Evolutionary conservation across 495 filamentous ascomycete species (phyloP).

Genomic region (Venustampulla echinocandica): DNA sequence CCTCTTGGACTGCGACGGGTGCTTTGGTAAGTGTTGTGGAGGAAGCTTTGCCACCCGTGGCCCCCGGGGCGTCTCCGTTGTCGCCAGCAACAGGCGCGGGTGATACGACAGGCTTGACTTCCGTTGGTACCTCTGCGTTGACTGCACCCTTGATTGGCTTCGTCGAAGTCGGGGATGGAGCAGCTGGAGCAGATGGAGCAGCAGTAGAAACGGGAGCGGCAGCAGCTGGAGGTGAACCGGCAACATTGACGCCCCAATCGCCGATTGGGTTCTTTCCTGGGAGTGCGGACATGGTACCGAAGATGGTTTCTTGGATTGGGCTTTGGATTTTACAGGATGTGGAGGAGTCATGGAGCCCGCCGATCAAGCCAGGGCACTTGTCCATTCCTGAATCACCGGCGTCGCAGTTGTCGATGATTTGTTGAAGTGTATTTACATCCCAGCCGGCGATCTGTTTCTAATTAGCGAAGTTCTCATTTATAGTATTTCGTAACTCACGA

Average conservation of each 20-base stretch:
- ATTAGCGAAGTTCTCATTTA: conserved; percentile 37
- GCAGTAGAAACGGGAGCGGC: conserved; percentile 25
- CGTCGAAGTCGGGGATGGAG: conserved; percentile 36
- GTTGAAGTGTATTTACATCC: conserved; percentile 44
- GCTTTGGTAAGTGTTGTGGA: no score
- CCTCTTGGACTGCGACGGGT: conserved; percentile 17
- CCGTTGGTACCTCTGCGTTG: background rate
- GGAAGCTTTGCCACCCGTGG: no score
- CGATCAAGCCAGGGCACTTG: conserved; percentile 46
- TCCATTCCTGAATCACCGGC: conserved; percentile 39
- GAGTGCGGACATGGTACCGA: conserved; percentile 29
- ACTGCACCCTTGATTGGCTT: conserved; percentile 4
- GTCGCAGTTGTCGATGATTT: conserved; percentile 59
- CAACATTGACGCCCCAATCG: conserved; percentile 21
- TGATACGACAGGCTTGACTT: background rate
- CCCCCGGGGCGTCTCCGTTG: no score
- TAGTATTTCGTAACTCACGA: conserved; percentile 41
- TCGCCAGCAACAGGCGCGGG: no score
- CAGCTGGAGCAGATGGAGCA: conserved; percentile 21
- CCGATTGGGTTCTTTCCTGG: conserved; percentile 38
- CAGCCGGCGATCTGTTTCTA: conserved; percentile 48
- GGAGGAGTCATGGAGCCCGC: conserved; percentile 34
- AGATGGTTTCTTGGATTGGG: conserved; percentile 30
- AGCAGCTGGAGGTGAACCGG: conserved; percentile 12
- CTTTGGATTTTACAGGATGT: conserved; percentile 31